Percentiles rank a stretch among this genome's conserved stretches.
These are phyloP conservation scores for Hypoxylon rickii DNA, from an alignment of 495 filamentous ascomycete genomes.

Conservation along the genomic window DNA sequence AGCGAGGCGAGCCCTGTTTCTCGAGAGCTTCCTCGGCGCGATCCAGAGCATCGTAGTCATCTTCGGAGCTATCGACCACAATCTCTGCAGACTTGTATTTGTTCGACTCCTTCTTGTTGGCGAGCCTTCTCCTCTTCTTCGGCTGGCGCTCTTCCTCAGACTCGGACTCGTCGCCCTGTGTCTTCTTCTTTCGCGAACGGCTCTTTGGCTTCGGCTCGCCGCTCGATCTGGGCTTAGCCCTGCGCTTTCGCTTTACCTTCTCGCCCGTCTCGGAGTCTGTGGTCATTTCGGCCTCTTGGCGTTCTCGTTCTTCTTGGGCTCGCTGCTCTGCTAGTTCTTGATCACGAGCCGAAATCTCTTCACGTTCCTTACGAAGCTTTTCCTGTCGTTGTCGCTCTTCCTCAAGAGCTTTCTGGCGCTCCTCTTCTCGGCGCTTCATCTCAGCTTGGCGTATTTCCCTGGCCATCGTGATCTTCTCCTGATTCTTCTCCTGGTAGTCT, in stretches of 20 bases:
- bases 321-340: constrained; percentile 70
- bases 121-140: constrained; percentile 66
- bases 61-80: constrained; percentile 69
- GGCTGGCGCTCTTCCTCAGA: constrained; percentile 52
- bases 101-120: constrained; percentile 55
- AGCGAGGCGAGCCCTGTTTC: constrained; percentile 30
- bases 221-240: constrained; percentile 46
- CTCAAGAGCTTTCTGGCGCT: constrained; percentile 65
- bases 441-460: constrained; percentile 78
- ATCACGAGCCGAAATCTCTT: constrained; percentile 75
- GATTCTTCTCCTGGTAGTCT: constrained; percentile 93
- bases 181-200: constrained; percentile 69
- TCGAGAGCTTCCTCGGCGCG: constrained; percentile 47
- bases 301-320: constrained; percentile 70
- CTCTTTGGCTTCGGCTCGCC: constrained; percentile 52
- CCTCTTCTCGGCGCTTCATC: constrained; percentile 72
- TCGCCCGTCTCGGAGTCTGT: constrained; percentile 79
- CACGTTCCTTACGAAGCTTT: constrained; percentile 80
- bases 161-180: constrained; percentile 56
- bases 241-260: constrained; percentile 72
- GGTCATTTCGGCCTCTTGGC: constrained; percentile 72
- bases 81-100: constrained; percentile 84
- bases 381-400: constrained; percentile 69
- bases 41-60: constrained; percentile 50
- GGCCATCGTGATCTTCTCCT: constrained; percentile 76